These are phyloP conservation scores for Tagetes erecta DNA, from an alignment of 129 eudicot species.

Conservation along the genomic window DNA sequence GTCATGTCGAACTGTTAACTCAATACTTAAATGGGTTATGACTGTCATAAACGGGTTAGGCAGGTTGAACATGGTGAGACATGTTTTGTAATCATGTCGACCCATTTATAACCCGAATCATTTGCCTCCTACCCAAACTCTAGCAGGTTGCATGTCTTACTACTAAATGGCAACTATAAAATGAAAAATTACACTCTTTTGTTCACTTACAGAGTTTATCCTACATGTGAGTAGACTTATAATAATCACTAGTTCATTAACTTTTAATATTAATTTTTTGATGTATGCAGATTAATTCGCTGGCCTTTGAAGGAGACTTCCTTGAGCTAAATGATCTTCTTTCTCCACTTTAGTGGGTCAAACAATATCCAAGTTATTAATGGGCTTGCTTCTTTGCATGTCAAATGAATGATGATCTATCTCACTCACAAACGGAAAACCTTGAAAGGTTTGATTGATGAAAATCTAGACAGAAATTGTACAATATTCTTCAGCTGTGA, in stretches of 20 bases:
- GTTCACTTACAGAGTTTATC: neutral
- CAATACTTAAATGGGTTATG: neutral
- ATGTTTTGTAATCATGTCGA: neutral
- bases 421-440: constrained; percentile 22
- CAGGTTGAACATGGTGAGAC: neutral
- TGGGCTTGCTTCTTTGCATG: constrained; percentile 19
- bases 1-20: neutral
- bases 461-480: constrained; percentile 13
- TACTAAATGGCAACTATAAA: neutral
- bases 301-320: constrained; percentile 51
- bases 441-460: constrained; percentile 21
- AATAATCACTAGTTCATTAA: neutral
- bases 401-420: constrained; percentile 22
- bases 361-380: constrained; percentile 25
- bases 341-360: constrained; percentile 41
- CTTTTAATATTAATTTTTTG: neutral
- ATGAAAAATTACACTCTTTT: neutral
- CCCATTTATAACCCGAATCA: neutral
- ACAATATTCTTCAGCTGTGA: constrained; percentile 25
- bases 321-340: constrained; percentile 59
- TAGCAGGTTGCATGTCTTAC: neutral
- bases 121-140: neutral
- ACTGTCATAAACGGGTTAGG: neutral
- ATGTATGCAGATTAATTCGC: constrained; percentile 34
- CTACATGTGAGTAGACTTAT: neutral